Base-by-base conservation (phyloP, 2,329 filamentous ascomycete species). In the Claviceps pusilla region DNA sequence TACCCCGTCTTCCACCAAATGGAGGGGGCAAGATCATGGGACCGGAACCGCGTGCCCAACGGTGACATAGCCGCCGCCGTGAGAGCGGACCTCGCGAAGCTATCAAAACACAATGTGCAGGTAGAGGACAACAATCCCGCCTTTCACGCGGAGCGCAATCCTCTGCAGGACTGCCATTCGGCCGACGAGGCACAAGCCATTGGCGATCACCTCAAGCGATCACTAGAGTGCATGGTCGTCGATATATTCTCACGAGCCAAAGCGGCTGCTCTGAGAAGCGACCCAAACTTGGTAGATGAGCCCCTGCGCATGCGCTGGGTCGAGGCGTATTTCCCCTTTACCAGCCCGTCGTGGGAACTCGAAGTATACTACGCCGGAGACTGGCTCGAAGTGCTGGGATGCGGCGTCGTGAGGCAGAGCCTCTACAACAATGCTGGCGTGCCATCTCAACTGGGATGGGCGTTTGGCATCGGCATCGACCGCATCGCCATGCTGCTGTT, bases 1-100 rank as follows among this genome's bases (percentile, higher is more conserved):
- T 97, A 97, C 70, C 93, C 93, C 0, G 82, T 95, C 56, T 98
- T 98, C 69, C 93, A 98, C 71, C 93, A 98, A 72, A 97, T 97
- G 90, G 93, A 98, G 68, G 91, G 89, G 12, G 91, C 91, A 9
- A 78, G 86, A 61, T 84, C 89, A 53, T 98, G 93, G 91, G 86
- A 93, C 65, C 80, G 88, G 10, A 74, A 66, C 33, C 77, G 73
- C 66, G 79, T 78, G 48, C 75, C 73, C 54, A 73, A 69, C 56
- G 76, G 75, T 19, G 77, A 85, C 59, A 66, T 89, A 19, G 79
- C 79, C 1, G 73, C 79, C 16, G 78, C 80, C 12, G 82, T 97
- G 7, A 79, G 77, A 72, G 76, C 76, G 41, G 88, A 95, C 64
- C 61, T 94, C 33, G 78, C 81, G 53, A 75, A 71, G 53, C 76